Conservation (phyloP, 106 monocot species). For the Apostasia shenzhenica region DNA sequence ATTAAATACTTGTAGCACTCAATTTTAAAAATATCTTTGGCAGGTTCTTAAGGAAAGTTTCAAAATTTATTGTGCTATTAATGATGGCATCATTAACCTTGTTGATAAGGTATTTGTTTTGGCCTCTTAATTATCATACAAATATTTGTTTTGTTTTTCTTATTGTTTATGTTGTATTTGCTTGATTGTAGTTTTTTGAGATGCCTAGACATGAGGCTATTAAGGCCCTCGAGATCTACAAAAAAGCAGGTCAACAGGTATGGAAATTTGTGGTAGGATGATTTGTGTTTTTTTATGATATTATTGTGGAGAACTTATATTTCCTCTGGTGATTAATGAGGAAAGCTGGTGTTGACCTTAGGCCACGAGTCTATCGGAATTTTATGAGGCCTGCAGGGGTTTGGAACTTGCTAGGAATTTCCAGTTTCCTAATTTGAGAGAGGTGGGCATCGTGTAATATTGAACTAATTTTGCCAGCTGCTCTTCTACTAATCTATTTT, state of each 20-base stretch:
- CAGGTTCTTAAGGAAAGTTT: conserved; percentile 99
- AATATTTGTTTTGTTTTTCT: not conserved
- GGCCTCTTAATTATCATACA: not conserved
- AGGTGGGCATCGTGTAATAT: conserved; percentile 31
- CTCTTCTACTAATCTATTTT: not conserved
- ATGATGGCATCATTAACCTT: conserved; percentile 99
- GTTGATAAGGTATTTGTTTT: conserved; percentile 70
- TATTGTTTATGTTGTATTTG: not conserved
- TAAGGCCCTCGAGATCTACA: conserved; percentile 92
- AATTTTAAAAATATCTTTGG: not conserved
- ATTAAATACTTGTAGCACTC: not conserved
- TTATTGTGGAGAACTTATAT: not conserved
- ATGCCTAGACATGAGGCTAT: conserved; percentile 95
- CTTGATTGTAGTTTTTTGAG: conserved; percentile 70
- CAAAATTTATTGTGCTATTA: conserved; percentile 93
- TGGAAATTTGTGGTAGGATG: not conserved
- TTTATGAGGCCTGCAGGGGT: conserved; percentile 89
- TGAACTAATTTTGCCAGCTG: not conserved
- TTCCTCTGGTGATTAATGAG: not conserved
- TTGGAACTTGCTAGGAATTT: conserved; percentile 93
- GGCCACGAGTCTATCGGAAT: conserved; percentile 87
- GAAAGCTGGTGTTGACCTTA: conserved; percentile 15
- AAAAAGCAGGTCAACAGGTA: conserved; percentile 89
- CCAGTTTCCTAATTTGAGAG: conserved; percentile 88
- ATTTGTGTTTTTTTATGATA: not conserved